These are phyloP conservation scores for Cytospora schulzeri DNA, from an alignment of 2,329 filamentous ascomycete species.

Conservation along the genomic window DNA sequence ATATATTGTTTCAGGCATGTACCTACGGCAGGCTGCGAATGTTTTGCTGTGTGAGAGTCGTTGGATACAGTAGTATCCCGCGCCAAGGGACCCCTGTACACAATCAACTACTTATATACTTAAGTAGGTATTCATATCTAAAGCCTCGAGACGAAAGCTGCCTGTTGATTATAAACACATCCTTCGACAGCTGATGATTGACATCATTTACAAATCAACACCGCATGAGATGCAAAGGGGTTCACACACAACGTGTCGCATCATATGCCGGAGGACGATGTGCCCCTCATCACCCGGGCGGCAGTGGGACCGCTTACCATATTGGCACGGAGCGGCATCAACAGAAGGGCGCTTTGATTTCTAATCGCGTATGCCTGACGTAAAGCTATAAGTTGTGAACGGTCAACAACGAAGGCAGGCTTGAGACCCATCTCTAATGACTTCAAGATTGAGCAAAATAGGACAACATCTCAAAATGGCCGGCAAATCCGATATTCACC, in stretches of 20 bases:
- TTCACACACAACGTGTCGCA: neutral
- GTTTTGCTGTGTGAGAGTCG: no score
- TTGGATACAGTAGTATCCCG: no score
- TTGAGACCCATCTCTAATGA: slow-evolving; percentile 1
- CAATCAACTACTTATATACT: no score
- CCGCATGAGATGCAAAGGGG: neutral
- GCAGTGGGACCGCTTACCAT: slow-evolving; percentile 10
- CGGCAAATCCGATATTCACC: slow-evolving; percentile 65
- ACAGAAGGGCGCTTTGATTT: slow-evolving; percentile 21
- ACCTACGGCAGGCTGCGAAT: no score
- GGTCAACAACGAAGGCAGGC: neutral
- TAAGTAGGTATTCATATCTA: neutral
- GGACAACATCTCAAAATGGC: slow-evolving; percentile 43
- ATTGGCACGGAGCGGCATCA: neutral
- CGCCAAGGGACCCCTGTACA: no score
- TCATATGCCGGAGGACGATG: neutral
- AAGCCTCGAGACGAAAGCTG: no score
- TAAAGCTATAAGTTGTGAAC: neutral
- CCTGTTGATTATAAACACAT: no score
- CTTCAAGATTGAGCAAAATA: slow-evolving; percentile 25
- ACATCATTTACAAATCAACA: no score
- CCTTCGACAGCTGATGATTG: neutral
- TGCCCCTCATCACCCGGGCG: slow-evolving; percentile 12
- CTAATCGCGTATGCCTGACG: slow-evolving; percentile 18
- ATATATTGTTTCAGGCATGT: no score